A percentile compares a stretch with the other conserved stretches of the same genome.
These are phyloP conservation scores for Colletotrichum sp. DNA, from an alignment of 2,329 filamentous ascomycete species.

Conservation along the genomic window DNA sequence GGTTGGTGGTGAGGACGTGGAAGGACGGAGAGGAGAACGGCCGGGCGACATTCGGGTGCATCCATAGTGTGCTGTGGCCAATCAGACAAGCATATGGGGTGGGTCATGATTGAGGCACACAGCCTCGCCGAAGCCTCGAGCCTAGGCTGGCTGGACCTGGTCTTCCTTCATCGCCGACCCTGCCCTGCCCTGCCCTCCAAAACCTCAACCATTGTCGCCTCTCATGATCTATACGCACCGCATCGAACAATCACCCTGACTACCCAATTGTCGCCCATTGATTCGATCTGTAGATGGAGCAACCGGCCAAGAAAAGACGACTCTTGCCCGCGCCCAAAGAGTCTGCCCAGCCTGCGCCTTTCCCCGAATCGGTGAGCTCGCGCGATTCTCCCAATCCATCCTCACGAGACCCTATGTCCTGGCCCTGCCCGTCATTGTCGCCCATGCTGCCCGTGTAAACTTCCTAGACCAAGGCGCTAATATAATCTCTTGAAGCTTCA, in stretches of 20 bases:
- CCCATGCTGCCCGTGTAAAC: background rate
- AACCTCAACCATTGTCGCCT: background rate
- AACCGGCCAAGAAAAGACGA: constrained; percentile 23
- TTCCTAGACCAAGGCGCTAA: background rate
- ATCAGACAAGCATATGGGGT: background rate
- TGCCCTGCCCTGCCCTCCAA: background rate
- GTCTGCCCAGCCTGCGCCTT: constrained; percentile 15
- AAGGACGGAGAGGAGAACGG: background rate
- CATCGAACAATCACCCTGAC: background rate
- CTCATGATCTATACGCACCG: background rate
- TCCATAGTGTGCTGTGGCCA: background rate
- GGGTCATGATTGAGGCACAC: background rate
- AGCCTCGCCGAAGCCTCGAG: background rate
- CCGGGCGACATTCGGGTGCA: background rate
- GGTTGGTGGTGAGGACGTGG: background rate
- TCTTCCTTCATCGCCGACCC: background rate
- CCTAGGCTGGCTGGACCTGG: background rate
- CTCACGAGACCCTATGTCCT: background rate
- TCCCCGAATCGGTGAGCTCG: constrained; percentile 23
- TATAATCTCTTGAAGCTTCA: constrained; percentile 30
- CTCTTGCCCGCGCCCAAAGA: constrained; percentile 15
- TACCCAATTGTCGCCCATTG: constrained; percentile 1
- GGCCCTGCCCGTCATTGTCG: background rate
- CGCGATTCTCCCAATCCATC: constrained; percentile 3
- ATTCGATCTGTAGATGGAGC: constrained; percentile 21